Evolutionary conservation across 1,284 basidiomycete species (phyloP), one percentile per base, ranked within the genome.

Genomic region (Takashimella koratensis): DNA sequence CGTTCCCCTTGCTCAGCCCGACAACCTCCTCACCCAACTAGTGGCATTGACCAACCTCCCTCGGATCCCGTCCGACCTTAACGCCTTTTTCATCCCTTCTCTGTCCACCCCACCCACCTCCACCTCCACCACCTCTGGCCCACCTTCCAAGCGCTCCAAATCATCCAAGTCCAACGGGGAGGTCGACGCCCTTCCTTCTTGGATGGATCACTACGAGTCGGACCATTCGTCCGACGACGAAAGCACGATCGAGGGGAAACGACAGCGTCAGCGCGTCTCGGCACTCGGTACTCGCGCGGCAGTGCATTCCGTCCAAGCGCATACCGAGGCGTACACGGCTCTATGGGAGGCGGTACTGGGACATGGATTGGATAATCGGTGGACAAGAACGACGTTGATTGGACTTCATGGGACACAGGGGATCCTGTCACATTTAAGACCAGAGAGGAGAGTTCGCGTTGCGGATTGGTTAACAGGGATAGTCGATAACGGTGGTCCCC

Each of bases 381-480:
- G 66, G 66, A 69, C 62, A 25, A 57, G 72, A 26, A 67, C 65
- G 55, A 62, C 73, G 22, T 55, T 74, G 16, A 63, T 72, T 1
- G 65, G 60, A 3, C 52, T 74, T 43, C 72, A 74, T 59, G 69
- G 69, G 16, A 67, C 69, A 51, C 64, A 67, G 24, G 73, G 72
- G 5, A 76, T 77, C 41, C 57, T 75, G 25, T 62, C 67, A 2
- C 64, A 74, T 59, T 66, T 71, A 61, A 64, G 67, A 16, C 45
- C 67, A n/a, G 63, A 68, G 21, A 59, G 78, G 43, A 73, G 89
- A 0, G 79, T 93, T 5, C 74, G 95, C 49, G 82, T 95, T 13
- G 94, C 96, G 83, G 95, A 98, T 75, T 98, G 94, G 88, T 81
- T 98, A 27, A 86, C 88, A 26, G 83, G 83, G 11, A 88, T 90